phyloP scores from a whole-genome alignment of 1,284 basidiomycete species.

The Blastosporella zonata region DNA sequence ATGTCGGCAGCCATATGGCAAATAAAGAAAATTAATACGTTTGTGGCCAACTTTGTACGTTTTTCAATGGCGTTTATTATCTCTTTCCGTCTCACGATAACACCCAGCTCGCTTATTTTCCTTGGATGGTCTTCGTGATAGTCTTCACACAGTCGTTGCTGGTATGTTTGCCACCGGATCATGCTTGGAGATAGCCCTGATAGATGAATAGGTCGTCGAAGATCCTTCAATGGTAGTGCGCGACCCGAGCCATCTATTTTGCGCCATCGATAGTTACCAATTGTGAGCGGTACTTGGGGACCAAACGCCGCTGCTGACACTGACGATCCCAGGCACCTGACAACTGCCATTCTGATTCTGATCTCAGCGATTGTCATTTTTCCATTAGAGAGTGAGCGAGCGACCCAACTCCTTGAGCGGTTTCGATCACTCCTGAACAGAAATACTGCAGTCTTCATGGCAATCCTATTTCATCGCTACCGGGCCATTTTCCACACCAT shows the following conservation, averaged over 20 bases:
- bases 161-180: background rate
- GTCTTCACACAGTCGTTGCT: background rate
- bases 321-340: background rate
- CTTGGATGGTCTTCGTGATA: background rate
- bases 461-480: background rate
- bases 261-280: conserved; percentile 3
- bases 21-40: background rate
- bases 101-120: background rate
- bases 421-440: background rate
- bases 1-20: background rate
- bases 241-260: conserved; percentile 8
- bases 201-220: background rate
- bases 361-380: background rate
- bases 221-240: conserved; percentile 8
- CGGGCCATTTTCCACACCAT: background rate
- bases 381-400: background rate
- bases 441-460: background rate
- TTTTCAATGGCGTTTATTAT: background rate
- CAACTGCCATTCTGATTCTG: conserved; percentile 1
- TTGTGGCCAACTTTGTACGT: background rate
- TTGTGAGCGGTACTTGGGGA: background rate
- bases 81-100: background rate
- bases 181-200: background rate
- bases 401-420: background rate
- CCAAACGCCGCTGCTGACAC: background rate